These are phyloP conservation scores for Ilyonectria mors-panacis DNA, from an alignment of 2,329 filamentous ascomycete genomes.

Conservation along the genomic window DNA sequence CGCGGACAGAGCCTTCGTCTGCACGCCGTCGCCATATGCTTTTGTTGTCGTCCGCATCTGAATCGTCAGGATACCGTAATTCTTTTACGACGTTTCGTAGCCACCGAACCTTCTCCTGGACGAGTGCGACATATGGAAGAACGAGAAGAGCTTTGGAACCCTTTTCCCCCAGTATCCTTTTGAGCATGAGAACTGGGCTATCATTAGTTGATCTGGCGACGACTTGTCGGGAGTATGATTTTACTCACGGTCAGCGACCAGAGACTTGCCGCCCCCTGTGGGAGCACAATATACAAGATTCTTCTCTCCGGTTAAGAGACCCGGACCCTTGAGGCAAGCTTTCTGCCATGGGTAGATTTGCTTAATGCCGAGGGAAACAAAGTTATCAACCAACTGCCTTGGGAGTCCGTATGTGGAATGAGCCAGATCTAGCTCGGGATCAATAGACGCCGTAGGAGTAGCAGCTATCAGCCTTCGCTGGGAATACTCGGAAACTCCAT, in stretches of 20 bases:
- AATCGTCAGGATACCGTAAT: constrained; percentile 60
- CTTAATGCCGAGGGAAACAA: constrained; percentile 76
- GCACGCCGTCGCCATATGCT: constrained; percentile 68
- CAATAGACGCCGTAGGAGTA: constrained; percentile 66
- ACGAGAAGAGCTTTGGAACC: constrained; percentile 79
- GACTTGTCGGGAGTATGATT: neutral
- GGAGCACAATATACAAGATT: constrained; percentile 87
- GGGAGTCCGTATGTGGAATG: constrained; percentile 77
- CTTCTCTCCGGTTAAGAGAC: constrained; percentile 74
- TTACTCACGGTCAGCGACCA: constrained; percentile 73
- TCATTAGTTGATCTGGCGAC: constrained; percentile 32
- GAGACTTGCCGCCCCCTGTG: constrained; percentile 83
- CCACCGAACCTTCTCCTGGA: constrained; percentile 85
- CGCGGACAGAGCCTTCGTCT: constrained; percentile 72
- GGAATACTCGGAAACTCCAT: constrained; percentile 66
- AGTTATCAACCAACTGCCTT: constrained; percentile 72
- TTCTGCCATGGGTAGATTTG: constrained; percentile 87
- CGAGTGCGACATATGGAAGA: constrained; percentile 83
- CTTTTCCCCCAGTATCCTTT: constrained; percentile 75
- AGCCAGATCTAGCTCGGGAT: constrained; percentile 72
- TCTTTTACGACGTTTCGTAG: constrained; percentile 76
- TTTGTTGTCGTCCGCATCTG: constrained; percentile 53
- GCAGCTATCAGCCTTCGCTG: constrained; percentile 67
- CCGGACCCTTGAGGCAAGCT: constrained; percentile 77
- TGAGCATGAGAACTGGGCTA: constrained; percentile 77